Percentiles rank a stretch among this genome's conserved stretches.
These are phyloP conservation scores for Phyllostachys edulis DNA, from an alignment of 176 grass and related monocot species.

Conservation along the genomic window DNA sequence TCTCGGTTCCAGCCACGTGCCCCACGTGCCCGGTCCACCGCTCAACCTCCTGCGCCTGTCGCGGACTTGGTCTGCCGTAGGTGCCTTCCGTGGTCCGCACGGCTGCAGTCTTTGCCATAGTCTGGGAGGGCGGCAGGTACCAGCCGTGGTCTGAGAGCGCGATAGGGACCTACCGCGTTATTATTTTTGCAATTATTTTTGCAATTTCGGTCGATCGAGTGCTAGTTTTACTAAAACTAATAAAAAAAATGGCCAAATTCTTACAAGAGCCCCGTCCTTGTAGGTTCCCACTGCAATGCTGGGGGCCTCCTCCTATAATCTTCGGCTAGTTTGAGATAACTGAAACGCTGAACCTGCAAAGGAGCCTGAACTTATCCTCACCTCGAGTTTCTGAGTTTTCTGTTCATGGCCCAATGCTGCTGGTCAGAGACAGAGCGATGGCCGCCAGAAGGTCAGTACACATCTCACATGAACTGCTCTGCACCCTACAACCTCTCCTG, in stretches of 20 bases:
- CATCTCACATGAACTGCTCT: conserved; percentile 3
- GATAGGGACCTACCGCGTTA: too few relatives aligned
- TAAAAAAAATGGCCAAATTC: background rate
- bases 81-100: too few relatives aligned
- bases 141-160: too few relatives aligned
- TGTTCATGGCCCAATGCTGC: background rate
- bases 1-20: too few relatives aligned
- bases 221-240: too few relatives aligned
- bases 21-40: too few relatives aligned
- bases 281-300: conserved; percentile 20
- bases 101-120: too few relatives aligned
- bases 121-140: too few relatives aligned
- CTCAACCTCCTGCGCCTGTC: too few relatives aligned
- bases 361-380: background rate
- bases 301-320: background rate
- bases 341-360: background rate
- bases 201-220: too few relatives aligned
- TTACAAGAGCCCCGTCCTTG: conserved; percentile 23
- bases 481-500: background rate
- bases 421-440: background rate
- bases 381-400: background rate
- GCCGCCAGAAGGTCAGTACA: background rate
- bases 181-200: too few relatives aligned
- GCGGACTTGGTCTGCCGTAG: too few relatives aligned
- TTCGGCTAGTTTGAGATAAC: background rate